Conservation (phyloP, 148 eudicot species). For the Spergularia bocconei region DNA sequence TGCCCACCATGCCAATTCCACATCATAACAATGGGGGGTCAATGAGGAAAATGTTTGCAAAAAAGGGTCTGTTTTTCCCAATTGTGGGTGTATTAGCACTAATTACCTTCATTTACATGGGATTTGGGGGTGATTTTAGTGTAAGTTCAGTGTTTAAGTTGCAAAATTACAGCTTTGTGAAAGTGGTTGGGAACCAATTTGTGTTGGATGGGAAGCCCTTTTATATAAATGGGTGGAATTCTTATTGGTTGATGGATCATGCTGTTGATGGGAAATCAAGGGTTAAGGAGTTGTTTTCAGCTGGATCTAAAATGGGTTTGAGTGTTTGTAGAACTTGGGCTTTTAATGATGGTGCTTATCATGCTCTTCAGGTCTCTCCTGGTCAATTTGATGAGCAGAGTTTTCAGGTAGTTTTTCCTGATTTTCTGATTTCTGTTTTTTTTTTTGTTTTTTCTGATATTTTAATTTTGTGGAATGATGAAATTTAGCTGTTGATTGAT, state of each 20-base stretch:
- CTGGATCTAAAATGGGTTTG: slow-evolving; percentile 87
- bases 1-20: slow-evolving; percentile 23
- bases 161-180: slow-evolving; percentile 59
- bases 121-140: slow-evolving; percentile 77
- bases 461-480: no score
- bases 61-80: slow-evolving; percentile 66
- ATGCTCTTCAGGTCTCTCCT: slow-evolving; percentile 90
- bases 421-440: not conserved
- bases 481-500: not conserved
- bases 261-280: slow-evolving; percentile 61
- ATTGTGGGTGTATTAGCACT: slow-evolving; percentile 53
- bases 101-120: slow-evolving; percentile 58
- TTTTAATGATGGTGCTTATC: slow-evolving; percentile 82
- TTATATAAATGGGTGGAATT: slow-evolving; percentile 92
- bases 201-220: slow-evolving; percentile 64
- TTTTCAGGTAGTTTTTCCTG: slow-evolving; percentile 56
- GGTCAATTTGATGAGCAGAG: slow-evolving; percentile 72
- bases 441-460: no score
- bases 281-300: slow-evolving; percentile 55
- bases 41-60: slow-evolving; percentile 39
- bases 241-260: slow-evolving; percentile 97
- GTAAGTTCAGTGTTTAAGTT: slow-evolving; percentile 22
- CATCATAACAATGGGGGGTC: not conserved
- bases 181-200: slow-evolving; percentile 81
- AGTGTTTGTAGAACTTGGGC: slow-evolving; percentile 97